phyloP scores from a whole-genome alignment of 1,284 basidiomycete genomes.

The Boletus smithii region DNA sequence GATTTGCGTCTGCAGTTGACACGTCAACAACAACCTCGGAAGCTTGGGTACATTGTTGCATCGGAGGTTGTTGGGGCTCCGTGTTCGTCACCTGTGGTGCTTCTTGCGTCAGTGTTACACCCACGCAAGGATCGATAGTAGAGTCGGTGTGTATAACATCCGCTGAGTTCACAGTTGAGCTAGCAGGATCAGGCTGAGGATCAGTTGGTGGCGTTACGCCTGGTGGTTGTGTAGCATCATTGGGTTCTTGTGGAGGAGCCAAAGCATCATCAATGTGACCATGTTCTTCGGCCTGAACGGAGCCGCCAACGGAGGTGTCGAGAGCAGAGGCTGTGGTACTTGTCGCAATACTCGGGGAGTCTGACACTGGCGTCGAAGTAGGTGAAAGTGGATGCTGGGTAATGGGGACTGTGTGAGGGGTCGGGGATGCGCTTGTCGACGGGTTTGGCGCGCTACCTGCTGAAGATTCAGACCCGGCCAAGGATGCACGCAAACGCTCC shows the following conservation, averaged over 20 bases:
- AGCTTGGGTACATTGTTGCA: background rate
- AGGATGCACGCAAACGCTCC: conserved; percentile 64
- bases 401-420: conserved; percentile 33
- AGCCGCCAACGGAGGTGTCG: background rate
- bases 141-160: conserved; percentile 1
- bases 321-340: background rate
- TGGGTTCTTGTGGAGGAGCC: conserved; percentile 6
- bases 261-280: background rate
- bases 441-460: conserved; percentile 45
- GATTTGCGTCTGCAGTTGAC: background rate
- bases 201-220: background rate
- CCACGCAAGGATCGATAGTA: background rate
- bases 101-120: background rate
- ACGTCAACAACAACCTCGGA: conserved; percentile 5
- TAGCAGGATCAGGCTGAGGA: background rate
- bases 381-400: conserved; percentile 41
- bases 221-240: background rate
- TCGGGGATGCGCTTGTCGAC: conserved; percentile 41
- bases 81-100: background rate
- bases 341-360: conserved; percentile 4
- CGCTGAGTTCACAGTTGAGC: background rate
- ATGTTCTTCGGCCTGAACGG: conserved; percentile 4
- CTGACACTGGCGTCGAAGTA: conserved; percentile 42
- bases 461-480: conserved; percentile 55
- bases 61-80: background rate